Base-by-base conservation (phyloP, 257 asterid genomes). In the Nicotiana obtusifolia region DNA sequence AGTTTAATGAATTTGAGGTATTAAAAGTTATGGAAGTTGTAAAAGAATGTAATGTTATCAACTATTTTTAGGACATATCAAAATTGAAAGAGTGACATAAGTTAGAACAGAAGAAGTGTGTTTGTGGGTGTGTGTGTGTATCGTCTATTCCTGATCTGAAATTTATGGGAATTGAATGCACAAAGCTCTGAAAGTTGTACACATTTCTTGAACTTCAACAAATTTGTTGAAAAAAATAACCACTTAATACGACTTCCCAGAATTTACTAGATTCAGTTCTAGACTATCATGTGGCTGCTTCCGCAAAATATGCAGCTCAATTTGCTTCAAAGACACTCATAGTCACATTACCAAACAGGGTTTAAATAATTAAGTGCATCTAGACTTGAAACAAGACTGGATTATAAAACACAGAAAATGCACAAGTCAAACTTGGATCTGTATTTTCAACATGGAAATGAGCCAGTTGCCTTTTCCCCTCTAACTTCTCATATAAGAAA, bases 221-320 rank as follows among this genome's bases (percentile, higher is more conserved):
- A 75, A 37, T 37, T 14, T 49, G 24, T 75, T 24, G 22, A 24
- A 14, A 73, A 24, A 24, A n/a, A 73, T 4, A 52, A 15, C 22
- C 3, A 73, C 4, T 73, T 22, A 22, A 75, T 49, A 49, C 79
- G 1, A 75, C 5, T 75, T 49, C 44, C 79, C 24, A 49, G 17
- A 49, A 73, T 3, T 31, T 54, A 16, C 47, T 28, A 13, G 2
- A 14, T 64, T 64, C 41, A 64, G 19, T 10, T 11, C 1, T 71
- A 44, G 47, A 44, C 35, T 71, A 22, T 44, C 79, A 47, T 49
- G 79, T 75, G 79, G 15, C 20, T 75, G 4, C 1, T 3, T 49
- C 62, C 79, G 62, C 41, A 75, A 75, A 49, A 24, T 75, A 75
- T 75, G 79, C 62, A 14, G 44, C 79, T 22, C 22, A 49, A 75